These are phyloP conservation scores for Nicotiana noctiflora DNA, from an alignment of 257 asterid genomes.

Conservation along the genomic window DNA sequence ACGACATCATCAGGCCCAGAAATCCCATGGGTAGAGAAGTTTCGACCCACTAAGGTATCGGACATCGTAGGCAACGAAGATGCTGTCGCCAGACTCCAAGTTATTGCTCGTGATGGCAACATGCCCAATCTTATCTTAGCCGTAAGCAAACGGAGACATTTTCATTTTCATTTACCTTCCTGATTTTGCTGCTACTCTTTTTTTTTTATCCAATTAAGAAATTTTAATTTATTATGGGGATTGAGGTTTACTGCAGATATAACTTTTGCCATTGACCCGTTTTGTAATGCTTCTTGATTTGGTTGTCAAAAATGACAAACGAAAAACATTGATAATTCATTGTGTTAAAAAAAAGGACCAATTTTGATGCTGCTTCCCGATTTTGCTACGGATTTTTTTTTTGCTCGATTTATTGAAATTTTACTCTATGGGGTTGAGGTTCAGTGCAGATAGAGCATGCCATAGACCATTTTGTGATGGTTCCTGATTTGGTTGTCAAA, in stretches of 20 bases:
- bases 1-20: constrained; percentile 43
- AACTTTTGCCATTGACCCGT: not conserved
- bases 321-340: no score
- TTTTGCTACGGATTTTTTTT: not conserved
- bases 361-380: not conserved
- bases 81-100: constrained; percentile 88
- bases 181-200: not conserved
- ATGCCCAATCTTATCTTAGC: constrained; percentile 92
- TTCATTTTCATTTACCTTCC: not conserved
- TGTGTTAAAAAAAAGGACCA: no score
- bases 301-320: no score
- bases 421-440: not conserved
- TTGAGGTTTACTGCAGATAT: not conserved
- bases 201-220: not conserved
- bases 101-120: constrained; percentile 87
- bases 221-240: not conserved
- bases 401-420: not conserved
- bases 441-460: not conserved
- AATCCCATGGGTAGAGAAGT: constrained; percentile 97
- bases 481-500: not conserved
- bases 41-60: constrained; percentile 66
- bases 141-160: constrained; percentile 22
- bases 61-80: constrained; percentile 94
- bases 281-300: no score
- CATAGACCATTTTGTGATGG: not conserved